Percentiles rank a stretch among this genome's conserved stretches.
These are phyloP conservation scores for Scenedesmus sp. DNA, from an alignment of 163 green algal genomes.

Conservation along the genomic window DNA sequence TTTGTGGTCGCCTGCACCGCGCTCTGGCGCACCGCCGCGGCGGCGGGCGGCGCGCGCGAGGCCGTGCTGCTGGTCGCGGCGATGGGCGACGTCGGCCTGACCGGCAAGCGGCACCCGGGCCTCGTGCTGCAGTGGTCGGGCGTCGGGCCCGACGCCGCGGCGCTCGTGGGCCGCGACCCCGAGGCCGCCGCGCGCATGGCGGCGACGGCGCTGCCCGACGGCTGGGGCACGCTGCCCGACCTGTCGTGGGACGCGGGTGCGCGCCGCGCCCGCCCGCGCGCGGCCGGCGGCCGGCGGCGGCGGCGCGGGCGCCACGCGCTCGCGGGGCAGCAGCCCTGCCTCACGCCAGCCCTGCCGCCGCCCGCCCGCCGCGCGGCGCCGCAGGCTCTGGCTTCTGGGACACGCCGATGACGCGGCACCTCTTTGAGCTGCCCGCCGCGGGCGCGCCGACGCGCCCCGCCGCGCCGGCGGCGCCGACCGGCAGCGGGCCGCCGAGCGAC, in stretches of 20 bases:
- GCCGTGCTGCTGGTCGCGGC: slow-evolving; percentile 37
- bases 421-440: neutral
- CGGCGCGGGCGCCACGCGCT: too few species aligned
- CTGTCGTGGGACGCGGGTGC: slow-evolving; percentile 37
- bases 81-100: slow-evolving; percentile 30
- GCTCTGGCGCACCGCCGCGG: neutral
- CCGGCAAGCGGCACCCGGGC: slow-evolving; percentile 11
- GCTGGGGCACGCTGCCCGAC: slow-evolving; percentile 37
- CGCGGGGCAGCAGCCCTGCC: too few species aligned
- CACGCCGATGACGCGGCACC: slow-evolving; percentile 37
- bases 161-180: neutral
- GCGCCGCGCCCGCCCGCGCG: too few species aligned
- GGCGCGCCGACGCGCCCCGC: too few species aligned
- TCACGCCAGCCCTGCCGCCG: too few species aligned
- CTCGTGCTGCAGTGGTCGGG: slow-evolving; percentile 37
- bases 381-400: slow-evolving; percentile 43
- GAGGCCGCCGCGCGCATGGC: neutral
- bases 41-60: neutral
- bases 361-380: too few species aligned
- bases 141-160: slow-evolving; percentile 7
- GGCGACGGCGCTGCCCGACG: neutral
- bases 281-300: too few species aligned
- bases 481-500: neutral
- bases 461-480: neutral
- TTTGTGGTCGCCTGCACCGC: slow-evolving; percentile 30